These are phyloP conservation scores for Ustilaginoidea virens DNA, from an alignment of 2,329 filamentous ascomycete genomes.

Conservation along the genomic window DNA sequence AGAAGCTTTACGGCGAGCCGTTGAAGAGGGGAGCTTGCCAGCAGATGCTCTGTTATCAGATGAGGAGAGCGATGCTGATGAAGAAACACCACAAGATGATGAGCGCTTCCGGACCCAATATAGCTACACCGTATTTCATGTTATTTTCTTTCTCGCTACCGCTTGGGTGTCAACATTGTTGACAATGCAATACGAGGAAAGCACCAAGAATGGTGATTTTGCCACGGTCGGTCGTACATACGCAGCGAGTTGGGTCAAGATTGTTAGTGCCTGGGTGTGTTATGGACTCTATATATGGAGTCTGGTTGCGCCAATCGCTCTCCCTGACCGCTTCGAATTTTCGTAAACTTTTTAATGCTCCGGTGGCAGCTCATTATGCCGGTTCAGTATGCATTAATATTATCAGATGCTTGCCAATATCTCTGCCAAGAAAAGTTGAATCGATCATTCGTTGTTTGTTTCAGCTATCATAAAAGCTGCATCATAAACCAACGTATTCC, in stretches of 20 bases:
- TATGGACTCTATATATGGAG: conserved; percentile 93
- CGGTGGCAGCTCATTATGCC: too few species aligned
- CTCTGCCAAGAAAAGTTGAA: too few species aligned
- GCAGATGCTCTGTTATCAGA: conserved; percentile 75
- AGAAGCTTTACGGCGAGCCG: conserved; percentile 77
- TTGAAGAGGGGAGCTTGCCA: conserved; percentile 83
- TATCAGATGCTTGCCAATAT: too few species aligned
- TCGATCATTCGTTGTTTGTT: too few species aligned
- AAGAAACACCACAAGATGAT: conserved; percentile 60
- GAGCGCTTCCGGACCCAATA: conserved; percentile 85
- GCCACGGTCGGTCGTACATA: conserved; percentile 88
- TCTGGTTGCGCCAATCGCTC: conserved; percentile 65
- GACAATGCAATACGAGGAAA: conserved; percentile 54
- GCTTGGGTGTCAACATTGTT: conserved; percentile 90
- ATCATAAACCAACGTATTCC: too few species aligned
- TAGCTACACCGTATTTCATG: conserved; percentile 88
- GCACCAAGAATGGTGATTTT: conserved; percentile 55
- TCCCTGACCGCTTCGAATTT: conserved; percentile 74
- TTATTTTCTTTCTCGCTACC: conserved; percentile 95
- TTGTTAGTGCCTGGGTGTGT: conserved; percentile 92
- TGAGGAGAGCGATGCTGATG: conserved; percentile 48
- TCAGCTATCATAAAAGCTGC: too few species aligned
- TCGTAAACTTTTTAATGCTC: conserved; percentile 9
- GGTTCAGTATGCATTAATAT: too few species aligned
- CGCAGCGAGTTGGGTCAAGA: conserved; percentile 98